phyloP scores from a whole-genome alignment of 2,329 filamentous ascomycete genomes.

The Penicillium rolfsii region DNA sequence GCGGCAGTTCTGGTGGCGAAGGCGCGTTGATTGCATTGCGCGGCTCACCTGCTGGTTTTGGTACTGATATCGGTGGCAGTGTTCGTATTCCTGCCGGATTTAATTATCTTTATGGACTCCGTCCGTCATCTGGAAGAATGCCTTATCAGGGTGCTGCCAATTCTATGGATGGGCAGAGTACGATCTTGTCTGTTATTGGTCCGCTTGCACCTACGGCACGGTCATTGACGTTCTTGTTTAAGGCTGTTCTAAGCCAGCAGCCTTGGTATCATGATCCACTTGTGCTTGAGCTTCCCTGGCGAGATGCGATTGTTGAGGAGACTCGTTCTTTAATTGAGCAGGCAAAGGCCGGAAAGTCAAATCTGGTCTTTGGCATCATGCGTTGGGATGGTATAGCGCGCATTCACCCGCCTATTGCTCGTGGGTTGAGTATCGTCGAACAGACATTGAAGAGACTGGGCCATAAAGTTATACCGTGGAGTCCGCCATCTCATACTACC shows the following conservation, averaged over 20 bases:
- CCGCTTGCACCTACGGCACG: slow-evolving; percentile 62
- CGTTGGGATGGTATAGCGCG: slow-evolving; percentile 55
- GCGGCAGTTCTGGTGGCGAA: slow-evolving; percentile 64
- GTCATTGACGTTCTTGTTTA: slow-evolving; percentile 59
- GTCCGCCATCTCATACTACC: slow-evolving; percentile 55
- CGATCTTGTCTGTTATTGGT: slow-evolving; percentile 65
- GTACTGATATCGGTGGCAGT: slow-evolving; percentile 61
- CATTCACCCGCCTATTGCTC: slow-evolving; percentile 61
- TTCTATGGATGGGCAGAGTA: slow-evolving; percentile 66
- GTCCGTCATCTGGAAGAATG: slow-evolving; percentile 58
- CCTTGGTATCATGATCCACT: slow-evolving; percentile 71
- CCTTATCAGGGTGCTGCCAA: slow-evolving; percentile 64
- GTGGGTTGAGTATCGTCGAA: slow-evolving; percentile 58
- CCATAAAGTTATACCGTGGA: slow-evolving; percentile 63
- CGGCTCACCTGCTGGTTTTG: slow-evolving; percentile 60
- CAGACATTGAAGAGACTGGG: slow-evolving; percentile 56
- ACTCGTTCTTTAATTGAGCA: slow-evolving; percentile 46
- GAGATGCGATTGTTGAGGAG: slow-evolving; percentile 49
- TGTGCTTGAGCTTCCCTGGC: slow-evolving; percentile 68
- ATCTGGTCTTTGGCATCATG: slow-evolving; percentile 60
- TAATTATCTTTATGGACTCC: slow-evolving; percentile 60
- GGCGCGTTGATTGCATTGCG: slow-evolving; percentile 59
- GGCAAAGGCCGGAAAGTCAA: slow-evolving; percentile 33
- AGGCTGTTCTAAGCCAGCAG: slow-evolving; percentile 58
- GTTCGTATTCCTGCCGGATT: slow-evolving; percentile 64